Evolutionary conservation across 768 basidiomycete species (phyloP), one percentile per base, ranked within the genome.

Genomic region (Trametes villosa): DNA sequence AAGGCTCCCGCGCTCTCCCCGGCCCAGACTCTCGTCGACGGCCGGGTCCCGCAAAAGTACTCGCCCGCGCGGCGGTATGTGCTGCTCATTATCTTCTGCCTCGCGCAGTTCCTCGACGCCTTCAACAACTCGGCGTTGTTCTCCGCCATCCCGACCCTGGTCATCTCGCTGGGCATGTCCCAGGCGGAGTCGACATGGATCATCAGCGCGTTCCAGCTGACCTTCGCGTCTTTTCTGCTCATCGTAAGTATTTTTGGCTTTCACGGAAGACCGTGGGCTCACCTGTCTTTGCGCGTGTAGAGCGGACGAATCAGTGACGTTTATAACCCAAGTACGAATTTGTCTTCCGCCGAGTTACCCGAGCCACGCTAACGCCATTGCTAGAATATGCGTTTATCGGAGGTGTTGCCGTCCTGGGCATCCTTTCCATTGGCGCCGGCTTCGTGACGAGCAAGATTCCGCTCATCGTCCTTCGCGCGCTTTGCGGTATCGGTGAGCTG

Each of bases 101-200:
- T 73, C 33, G 74, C 75, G 9, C 75, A 76, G 60, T 76, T 76
- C 65, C 68, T 76, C 46, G 76, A 77, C 52, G 67, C 73, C 22
- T 70, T 75, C 68, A 75, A 74, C 67, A 72, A 71, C 66, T 76
- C 72, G 3, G 68, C 74, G 11, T 67, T 74, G 18, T 73, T 72
- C 67, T 70, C 72, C 9, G 72, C 74, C 51, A 70, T 75, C 47
- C 74, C 74, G 34, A 49, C 67, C 33, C 67, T 75, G 42, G 63
- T 67, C 42, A 53, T 27, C 27, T 56, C 65, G n/a, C 66, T 75
- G 26, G 54, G 65, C 44, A 70, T 75, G 59, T 63, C 64, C 26
- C 47, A 65, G 59, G 56, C 65, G 53, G 63, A 74, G 52, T 65
- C 70, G 45, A 71, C 71, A 7, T 76, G 75, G 75, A 65, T 76